Evolutionary conservation across 2,329 filamentous ascomycete species (phyloP).

Genomic region (Ophiostoma sp.): DNA sequence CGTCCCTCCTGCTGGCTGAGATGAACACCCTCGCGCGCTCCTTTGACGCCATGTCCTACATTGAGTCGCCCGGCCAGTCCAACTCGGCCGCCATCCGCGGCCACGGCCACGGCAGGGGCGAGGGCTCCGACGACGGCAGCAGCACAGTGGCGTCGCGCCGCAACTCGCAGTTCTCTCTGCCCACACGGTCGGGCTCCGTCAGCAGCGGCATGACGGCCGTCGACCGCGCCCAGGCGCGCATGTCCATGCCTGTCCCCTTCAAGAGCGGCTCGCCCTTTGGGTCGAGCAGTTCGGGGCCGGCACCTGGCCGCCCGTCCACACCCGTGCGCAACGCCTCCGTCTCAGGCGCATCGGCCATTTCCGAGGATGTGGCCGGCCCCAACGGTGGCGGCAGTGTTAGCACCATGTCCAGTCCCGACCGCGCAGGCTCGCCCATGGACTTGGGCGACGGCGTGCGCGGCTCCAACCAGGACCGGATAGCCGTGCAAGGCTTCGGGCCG

Average conservation of each 20-base stretch:
- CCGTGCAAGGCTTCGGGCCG: conserved; percentile 65
- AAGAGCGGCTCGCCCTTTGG: conserved; percentile 39
- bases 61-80: conserved; percentile 66
- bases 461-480: conserved; percentile 52
- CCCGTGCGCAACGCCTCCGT: conserved; percentile 39
- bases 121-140: conserved; percentile 21
- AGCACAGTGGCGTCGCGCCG: conserved; percentile 36
- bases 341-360: neutral
- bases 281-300: conserved; percentile 43
- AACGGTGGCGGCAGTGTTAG: conserved; percentile 33
- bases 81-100: conserved; percentile 33
- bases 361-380: neutral
- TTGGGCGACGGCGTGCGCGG: conserved; percentile 45
- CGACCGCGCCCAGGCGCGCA: conserved; percentile 61
- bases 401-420: conserved; percentile 38
- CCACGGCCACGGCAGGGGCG: conserved; percentile 34
- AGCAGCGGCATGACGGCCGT: conserved; percentile 37
- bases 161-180: conserved; percentile 51
- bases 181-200: conserved; percentile 50
- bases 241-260: conserved; percentile 71
- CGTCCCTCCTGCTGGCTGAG: conserved; percentile 66
- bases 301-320: conserved; percentile 47
- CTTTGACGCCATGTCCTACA: conserved; percentile 64
- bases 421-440: conserved; percentile 36
- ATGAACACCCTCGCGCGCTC: conserved; percentile 69